Conservation (phyloP, 805 yeast genomes). For the Cyberlindnera maclurae region DNA sequence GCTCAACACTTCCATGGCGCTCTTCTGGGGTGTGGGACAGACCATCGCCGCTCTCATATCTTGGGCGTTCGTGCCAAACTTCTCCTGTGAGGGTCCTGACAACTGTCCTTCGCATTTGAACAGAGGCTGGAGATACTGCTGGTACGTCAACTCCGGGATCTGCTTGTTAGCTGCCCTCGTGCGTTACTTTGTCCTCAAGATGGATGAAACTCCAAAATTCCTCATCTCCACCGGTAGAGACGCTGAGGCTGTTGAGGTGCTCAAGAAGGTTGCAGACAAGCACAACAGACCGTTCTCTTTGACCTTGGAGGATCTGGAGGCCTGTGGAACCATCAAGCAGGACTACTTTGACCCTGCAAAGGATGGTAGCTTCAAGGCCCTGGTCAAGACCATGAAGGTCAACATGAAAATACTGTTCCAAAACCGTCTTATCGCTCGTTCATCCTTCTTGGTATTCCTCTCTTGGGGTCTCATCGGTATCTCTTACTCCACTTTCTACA, state of each 20-base stretch:
- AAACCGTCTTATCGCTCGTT: constrained; percentile 30
- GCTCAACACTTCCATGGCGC: constrained; percentile 42
- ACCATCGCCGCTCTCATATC: constrained; percentile 41
- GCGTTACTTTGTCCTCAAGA: constrained; percentile 35
- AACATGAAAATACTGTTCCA: constrained; percentile 41
- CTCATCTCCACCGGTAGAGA: constrained; percentile 43
- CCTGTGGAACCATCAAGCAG: constrained; percentile 34
- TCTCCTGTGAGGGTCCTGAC: constrained; percentile 35
- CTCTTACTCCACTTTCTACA: constrained; percentile 45
- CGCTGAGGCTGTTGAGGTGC: constrained; percentile 37
- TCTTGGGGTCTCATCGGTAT: constrained; percentile 52
- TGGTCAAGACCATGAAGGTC: constrained; percentile 20
- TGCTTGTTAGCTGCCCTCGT: constrained; percentile 40
- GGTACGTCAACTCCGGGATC: constrained; percentile 46
- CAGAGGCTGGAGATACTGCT: constrained; percentile 54
- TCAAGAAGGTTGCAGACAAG: constrained; percentile 39
- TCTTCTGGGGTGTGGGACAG: constrained; percentile 56
- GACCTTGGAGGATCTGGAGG: constrained; percentile 39
- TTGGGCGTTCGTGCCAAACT: constrained; percentile 46
- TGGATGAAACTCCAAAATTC: constrained; percentile 49
- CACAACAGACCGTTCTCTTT: constrained; percentile 34
- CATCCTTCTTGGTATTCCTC: constrained; percentile 35
- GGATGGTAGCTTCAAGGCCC: constrained; percentile 16
- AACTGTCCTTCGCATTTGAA: constrained; percentile 39
- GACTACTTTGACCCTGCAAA: constrained; percentile 20